Conservation (phyloP, 2,329 filamentous ascomycete genomes). For the Onygenales sp. region DNA sequence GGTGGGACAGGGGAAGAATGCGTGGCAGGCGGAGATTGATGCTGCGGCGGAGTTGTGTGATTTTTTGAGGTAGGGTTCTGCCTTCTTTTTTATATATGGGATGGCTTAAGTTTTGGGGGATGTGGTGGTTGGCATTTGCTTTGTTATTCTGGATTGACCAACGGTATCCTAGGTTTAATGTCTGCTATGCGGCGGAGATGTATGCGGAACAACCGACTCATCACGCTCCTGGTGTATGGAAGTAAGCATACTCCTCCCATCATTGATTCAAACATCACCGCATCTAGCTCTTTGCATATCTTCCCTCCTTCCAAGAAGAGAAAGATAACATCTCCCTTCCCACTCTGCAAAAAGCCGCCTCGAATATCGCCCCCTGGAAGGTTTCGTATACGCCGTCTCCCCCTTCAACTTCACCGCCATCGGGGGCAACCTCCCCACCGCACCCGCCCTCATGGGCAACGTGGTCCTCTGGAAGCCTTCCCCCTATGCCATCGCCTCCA, state of each 20-base stretch:
- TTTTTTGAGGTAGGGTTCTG: slow-evolving; percentile 57
- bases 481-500: slow-evolving; percentile 76
- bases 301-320: neutral
- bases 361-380: slow-evolving; percentile 82
- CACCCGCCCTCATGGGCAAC: slow-evolving; percentile 83
- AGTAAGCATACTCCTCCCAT: slow-evolving; percentile 38
- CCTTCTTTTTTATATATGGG: neutral
- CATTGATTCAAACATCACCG: too few relatives aligned
- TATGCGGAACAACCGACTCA: slow-evolving; percentile 80
- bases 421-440: slow-evolving; percentile 72
- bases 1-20: slow-evolving; percentile 95
- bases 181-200: slow-evolving; percentile 84
- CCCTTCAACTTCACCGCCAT: slow-evolving; percentile 98
- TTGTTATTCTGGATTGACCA: neutral
- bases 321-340: neutral
- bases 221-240: slow-evolving; percentile 79
- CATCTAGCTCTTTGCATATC: neutral
- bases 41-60: slow-evolving; percentile 85
- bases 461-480: slow-evolving; percentile 98
- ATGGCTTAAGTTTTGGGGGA: neutral
- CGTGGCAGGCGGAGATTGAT: slow-evolving; percentile 98
- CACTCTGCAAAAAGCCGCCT: slow-evolving; percentile 44
- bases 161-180: slow-evolving; percentile 55
- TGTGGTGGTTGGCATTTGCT: neutral
- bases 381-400: slow-evolving; percentile 88